Percentiles rank a stretch among this genome's conserved stretches.
Evolutionary conservation across 331 rosid species (phyloP).

Genomic region (Malus hybrid): DNA sequence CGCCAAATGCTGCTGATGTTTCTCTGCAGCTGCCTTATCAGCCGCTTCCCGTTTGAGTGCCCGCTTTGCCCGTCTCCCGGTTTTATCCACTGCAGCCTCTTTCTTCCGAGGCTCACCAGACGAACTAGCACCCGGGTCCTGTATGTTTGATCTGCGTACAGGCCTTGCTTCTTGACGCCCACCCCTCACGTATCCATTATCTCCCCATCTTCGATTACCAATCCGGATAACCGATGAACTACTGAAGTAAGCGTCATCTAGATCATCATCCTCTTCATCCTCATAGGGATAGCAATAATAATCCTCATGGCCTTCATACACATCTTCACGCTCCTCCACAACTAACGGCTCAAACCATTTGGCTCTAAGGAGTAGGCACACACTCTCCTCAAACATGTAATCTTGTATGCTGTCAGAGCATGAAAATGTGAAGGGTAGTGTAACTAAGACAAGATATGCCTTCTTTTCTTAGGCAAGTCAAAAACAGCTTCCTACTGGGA

Average conservation of each 20-base stretch:
- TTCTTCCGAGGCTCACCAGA: conserved; percentile 47
- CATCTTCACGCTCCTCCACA: conserved; percentile 38
- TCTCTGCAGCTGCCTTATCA: conserved; percentile 73
- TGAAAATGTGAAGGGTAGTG: background rate
- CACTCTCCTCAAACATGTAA: conserved; percentile 83
- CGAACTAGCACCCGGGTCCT: conserved; percentile 52
- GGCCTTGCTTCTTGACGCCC: conserved; percentile 90
- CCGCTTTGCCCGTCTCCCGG: conserved; percentile 80
- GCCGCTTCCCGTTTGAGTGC: conserved; percentile 86
- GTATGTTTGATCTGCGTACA: conserved; percentile 24
- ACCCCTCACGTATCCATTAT: conserved; percentile 69
- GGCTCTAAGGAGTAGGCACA: conserved; percentile 75
- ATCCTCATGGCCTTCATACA: conserved; percentile 33
- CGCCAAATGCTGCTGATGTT: conserved; percentile 63
- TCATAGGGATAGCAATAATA: conserved; percentile 32
- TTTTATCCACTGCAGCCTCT: conserved; percentile 29
- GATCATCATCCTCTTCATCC: conserved; percentile 47
- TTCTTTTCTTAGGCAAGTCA: background rate
- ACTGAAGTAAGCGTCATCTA: conserved; percentile 55
- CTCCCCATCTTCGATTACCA: conserved; percentile 92
- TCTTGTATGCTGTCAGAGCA: conserved; percentile 49
- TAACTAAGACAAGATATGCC: background rate
- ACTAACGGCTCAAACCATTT: conserved; percentile 56
- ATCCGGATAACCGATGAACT: conserved; percentile 59
- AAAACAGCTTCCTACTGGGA: background rate